A percentile compares a stretch with the other conserved stretches of the same genome.
Evolutionary conservation across 306 rosid genomes (phyloP).

Genomic region (Betula pendula): DNA sequence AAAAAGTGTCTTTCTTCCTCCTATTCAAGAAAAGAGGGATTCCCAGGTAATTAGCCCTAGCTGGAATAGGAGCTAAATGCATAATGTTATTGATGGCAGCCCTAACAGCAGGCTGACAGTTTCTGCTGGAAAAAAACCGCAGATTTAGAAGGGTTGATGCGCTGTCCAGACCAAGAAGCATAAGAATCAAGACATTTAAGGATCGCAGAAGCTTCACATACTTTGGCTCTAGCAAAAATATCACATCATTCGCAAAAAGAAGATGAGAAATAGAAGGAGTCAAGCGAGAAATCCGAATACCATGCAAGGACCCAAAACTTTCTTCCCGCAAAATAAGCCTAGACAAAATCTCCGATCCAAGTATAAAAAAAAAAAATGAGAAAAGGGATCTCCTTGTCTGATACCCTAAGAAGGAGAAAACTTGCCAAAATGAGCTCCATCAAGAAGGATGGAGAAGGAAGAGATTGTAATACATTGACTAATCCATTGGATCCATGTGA

Average conservation of each 20-base stretch:
- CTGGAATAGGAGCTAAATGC: no score
- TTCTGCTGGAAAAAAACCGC: not conserved
- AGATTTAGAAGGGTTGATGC: not conserved
- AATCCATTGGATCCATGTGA: not conserved
- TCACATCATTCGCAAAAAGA: not conserved
- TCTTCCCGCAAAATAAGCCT: not conserved
- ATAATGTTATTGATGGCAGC: no score
- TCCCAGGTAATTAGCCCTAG: no score
- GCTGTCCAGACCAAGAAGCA: not conserved
- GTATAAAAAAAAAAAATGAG: not conserved
- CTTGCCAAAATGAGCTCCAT: not conserved
- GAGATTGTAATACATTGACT: no score
- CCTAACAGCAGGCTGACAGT: not conserved
- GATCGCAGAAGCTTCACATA: not conserved
- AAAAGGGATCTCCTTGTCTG: not conserved
- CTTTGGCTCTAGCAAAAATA: no score
- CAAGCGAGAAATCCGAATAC: no score
- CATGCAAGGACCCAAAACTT: no score
- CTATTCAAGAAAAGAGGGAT: no score
- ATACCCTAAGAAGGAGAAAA: not conserved
- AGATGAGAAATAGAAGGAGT: not conserved
- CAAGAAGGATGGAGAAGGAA: not conserved
- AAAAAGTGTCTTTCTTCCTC: no score
- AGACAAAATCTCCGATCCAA: not conserved
- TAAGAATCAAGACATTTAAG: not conserved